A percentile compares a stretch with the other conserved stretches of the same genome.
phyloP scores from a whole-genome alignment of 257 asterid genomes.

The Solanum ahanhuiri region DNA sequence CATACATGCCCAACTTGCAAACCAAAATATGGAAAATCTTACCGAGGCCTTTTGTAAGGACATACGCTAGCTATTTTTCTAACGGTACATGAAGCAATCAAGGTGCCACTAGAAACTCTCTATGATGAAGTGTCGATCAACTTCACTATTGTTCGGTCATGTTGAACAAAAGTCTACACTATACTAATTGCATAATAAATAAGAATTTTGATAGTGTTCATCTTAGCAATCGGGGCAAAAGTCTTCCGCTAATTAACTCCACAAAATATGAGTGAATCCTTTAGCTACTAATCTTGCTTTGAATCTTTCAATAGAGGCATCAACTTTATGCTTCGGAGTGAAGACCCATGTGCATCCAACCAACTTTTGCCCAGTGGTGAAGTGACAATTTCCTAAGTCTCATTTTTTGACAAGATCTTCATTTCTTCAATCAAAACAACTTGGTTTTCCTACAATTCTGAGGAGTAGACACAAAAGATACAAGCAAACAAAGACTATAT shows the following conservation, averaged over 20 bases:
- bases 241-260: not conserved
- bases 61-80: not conserved
- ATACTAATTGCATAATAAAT: not conserved
- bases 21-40: not conserved
- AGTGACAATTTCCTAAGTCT: not conserved
- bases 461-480: not conserved
- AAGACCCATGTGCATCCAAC: not conserved
- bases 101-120: not conserved
- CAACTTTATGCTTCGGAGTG: not conserved
- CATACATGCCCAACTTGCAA: not conserved
- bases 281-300: not conserved
- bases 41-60: not conserved
- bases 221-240: not conserved
- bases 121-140: not conserved
- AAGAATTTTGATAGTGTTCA: not conserved
- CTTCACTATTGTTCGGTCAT: not conserved
- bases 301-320: not conserved
- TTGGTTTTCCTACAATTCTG: not conserved
- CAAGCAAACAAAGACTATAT: not conserved
- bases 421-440: not conserved
- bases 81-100: not conserved
- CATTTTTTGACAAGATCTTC: not conserved
- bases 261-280: not conserved
- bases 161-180: not conserved
- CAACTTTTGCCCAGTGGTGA: not conserved